phyloP scores from a whole-genome alignment of 1,284 basidiomycete genomes.

The Veloboletus limbatus region DNA sequence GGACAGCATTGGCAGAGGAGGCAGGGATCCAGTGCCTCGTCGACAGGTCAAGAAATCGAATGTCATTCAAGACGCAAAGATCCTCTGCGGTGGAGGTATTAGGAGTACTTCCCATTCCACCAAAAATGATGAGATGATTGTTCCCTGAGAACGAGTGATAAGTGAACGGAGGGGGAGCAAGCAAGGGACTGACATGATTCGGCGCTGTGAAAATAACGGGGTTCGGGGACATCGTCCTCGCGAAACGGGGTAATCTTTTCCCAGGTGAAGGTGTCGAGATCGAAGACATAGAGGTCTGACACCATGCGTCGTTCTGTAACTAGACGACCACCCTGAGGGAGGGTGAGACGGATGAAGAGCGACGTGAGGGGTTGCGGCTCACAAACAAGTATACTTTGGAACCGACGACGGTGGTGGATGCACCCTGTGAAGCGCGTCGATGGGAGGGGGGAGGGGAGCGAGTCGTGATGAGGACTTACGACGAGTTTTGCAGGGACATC shows the following conservation, averaged over 20 bases:
- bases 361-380: slow-evolving; percentile 29
- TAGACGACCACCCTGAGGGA: slow-evolving; percentile 72
- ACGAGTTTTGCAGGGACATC: slow-evolving; percentile 88
- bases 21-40: slow-evolving; percentile 70
- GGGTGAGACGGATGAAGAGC: background rate
- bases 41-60: slow-evolving; percentile 79
- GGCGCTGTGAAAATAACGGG: slow-evolving; percentile 89
- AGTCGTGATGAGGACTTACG: slow-evolving; percentile 51
- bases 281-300: slow-evolving; percentile 83
- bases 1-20: slow-evolving; percentile 30
- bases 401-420: slow-evolving; percentile 81
- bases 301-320: slow-evolving; percentile 86
- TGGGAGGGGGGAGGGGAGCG: background rate
- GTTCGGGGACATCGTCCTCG: slow-evolving; percentile 68
- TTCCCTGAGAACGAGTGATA: slow-evolving; percentile 55
- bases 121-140: slow-evolving; percentile 85
- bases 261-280: slow-evolving; percentile 79
- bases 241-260: slow-evolving; percentile 60
- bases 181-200: slow-evolving; percentile 69
- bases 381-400: slow-evolving; percentile 86
- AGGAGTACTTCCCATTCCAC: slow-evolving; percentile 84
- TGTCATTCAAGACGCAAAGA: slow-evolving; percentile 79
- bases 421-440: slow-evolving; percentile 48
- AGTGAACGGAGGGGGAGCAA: slow-evolving; percentile 9
- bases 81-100: slow-evolving; percentile 67